Evolutionary conservation across 164 flowering plant species (phyloP).

Genomic region (Berberis vulgaris): DNA sequence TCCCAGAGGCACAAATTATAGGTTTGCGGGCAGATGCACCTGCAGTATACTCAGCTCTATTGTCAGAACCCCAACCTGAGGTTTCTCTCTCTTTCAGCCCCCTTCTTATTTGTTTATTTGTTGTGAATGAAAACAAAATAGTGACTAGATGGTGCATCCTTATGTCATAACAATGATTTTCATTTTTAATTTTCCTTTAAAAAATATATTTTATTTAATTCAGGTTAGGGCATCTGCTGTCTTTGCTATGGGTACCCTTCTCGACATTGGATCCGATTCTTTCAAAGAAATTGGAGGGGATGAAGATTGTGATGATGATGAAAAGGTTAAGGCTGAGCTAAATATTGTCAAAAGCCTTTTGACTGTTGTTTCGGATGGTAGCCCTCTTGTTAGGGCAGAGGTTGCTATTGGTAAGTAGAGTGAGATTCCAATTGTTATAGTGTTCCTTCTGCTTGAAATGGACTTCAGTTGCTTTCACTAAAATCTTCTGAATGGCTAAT

Average conservation of each 20-base stretch:
- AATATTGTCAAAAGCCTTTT: slow-evolving; percentile 64
- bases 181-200: no score
- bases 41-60: slow-evolving; percentile 43
- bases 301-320: slow-evolving; percentile 86
- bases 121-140: not conserved
- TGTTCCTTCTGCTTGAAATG: not conserved
- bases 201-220: slow-evolving; percentile 3
- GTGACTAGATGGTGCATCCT: not conserved
- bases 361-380: slow-evolving; percentile 83
- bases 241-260: slow-evolving; percentile 79
- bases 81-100: slow-evolving; percentile 21
- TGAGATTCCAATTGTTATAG: slow-evolving; percentile 1
- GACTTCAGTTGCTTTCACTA: no score
- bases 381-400: slow-evolving; percentile 91
- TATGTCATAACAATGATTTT: slow-evolving; percentile 2
- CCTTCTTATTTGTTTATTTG: not conserved
- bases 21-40: slow-evolving; percentile 76
- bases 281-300: slow-evolving; percentile 60
- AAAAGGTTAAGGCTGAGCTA: slow-evolving; percentile 64
- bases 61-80: slow-evolving; percentile 94
- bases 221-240: slow-evolving; percentile 97
- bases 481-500: no score
- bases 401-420: slow-evolving; percentile 81
- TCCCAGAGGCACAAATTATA: slow-evolving; percentile 61
- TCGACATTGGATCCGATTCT: slow-evolving; percentile 68